These are phyloP conservation scores for Microbotryomycetes sp. DNA, from an alignment of 1,284 basidiomycete species.

Conservation along the genomic window DNA sequence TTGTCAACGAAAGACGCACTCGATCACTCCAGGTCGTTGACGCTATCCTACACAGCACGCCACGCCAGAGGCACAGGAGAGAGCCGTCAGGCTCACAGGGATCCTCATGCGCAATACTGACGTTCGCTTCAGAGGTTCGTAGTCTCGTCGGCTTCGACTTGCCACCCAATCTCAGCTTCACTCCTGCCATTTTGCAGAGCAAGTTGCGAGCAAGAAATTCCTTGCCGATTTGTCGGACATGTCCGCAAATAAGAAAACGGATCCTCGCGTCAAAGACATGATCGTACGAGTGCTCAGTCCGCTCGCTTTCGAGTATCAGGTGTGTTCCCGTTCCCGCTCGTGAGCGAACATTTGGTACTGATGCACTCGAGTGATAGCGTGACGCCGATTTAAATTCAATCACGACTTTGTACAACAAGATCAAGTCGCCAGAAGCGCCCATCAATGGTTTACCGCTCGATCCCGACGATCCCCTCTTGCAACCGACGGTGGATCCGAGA, in stretches of 20 bases:
- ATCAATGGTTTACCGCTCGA: constrained; percentile 15
- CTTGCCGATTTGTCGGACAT: constrained; percentile 21
- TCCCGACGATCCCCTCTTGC: constrained; percentile 11
- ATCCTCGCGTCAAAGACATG: constrained; percentile 27
- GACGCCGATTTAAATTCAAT: constrained; percentile 22
- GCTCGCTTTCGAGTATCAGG: constrained; percentile 30
- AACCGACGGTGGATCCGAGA: constrained; percentile 9
- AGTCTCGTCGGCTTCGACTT: background rate
- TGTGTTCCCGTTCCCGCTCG: background rate
- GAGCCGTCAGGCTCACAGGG: constrained; percentile 22
- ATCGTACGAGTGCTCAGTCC: constrained; percentile 24
- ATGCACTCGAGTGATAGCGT: background rate
- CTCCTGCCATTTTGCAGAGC: constrained; percentile 9
- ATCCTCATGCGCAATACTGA: constrained; percentile 30
- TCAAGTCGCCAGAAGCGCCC: constrained; percentile 14
- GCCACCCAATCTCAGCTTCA: background rate
- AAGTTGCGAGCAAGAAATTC: constrained; percentile 33
- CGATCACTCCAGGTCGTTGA: too few species aligned
- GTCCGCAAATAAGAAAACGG: constrained; percentile 15
- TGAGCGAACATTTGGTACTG: background rate
- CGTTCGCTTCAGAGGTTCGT: constrained; percentile 27
- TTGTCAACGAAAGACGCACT: background rate
- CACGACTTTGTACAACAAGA: constrained; percentile 21
- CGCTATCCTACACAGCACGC: constrained; percentile 21
- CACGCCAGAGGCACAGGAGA: constrained; percentile 23